These are phyloP conservation scores for Pugionium dolabratum DNA, from an alignment of 345 rosid genomes.

Conservation along the genomic window DNA sequence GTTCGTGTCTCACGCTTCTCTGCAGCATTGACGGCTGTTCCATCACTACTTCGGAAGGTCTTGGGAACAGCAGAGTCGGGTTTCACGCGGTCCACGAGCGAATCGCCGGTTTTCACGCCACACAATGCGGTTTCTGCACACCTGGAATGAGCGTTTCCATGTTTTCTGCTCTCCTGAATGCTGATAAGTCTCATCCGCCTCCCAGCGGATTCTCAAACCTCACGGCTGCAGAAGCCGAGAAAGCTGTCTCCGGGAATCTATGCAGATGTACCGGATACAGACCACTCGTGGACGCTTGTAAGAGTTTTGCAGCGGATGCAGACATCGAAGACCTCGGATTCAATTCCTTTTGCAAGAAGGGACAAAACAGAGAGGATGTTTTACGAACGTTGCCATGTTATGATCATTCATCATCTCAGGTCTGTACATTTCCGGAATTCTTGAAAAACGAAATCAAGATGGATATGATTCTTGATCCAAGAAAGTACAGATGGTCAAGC, in stretches of 20 bases:
- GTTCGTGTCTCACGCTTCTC: slow-evolving; percentile 89
- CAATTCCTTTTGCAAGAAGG: slow-evolving; percentile 72
- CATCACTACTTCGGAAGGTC: slow-evolving; percentile 82
- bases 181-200: slow-evolving; percentile 61
- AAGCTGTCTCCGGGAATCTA: slow-evolving; percentile 70
- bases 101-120: slow-evolving; percentile 79
- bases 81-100: slow-evolving; percentile 87
- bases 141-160: slow-evolving; percentile 93
- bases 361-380: slow-evolving; percentile 43
- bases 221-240: slow-evolving; percentile 78
- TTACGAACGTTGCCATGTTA: slow-evolving; percentile 55
- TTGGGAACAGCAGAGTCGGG: slow-evolving; percentile 76
- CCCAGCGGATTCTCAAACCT: slow-evolving; percentile 67
- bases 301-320: slow-evolving; percentile 76
- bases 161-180: slow-evolving; percentile 72
- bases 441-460: slow-evolving; percentile 53
- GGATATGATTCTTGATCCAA: slow-evolving; percentile 41
- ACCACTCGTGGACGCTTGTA: slow-evolving; percentile 83
- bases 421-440: slow-evolving; percentile 60
- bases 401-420: slow-evolving; percentile 35
- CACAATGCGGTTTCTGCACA: slow-evolving; percentile 95
- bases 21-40: slow-evolving; percentile 80
- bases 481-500: slow-evolving; percentile 51
- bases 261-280: slow-evolving; percentile 98
- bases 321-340: slow-evolving; percentile 91